Evolutionary conservation across 371 early-diverging fungal genomes (phyloP), one percentile per base, ranked within the genome.

Genomic region (Caulochytrium protostelioides): DNA sequence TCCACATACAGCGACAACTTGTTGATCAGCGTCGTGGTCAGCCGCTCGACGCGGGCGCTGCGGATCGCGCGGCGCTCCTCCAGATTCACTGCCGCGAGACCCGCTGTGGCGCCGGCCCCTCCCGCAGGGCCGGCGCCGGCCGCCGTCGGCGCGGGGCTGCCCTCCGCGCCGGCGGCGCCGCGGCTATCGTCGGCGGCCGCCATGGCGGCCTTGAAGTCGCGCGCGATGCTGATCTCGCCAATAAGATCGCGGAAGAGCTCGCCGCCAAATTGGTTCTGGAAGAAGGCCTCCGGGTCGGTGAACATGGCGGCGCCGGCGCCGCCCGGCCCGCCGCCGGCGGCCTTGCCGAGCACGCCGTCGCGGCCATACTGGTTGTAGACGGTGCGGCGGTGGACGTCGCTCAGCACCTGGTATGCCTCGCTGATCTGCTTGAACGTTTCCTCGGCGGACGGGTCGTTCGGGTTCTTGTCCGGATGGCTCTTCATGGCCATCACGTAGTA

Each of bases 391-490:
- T 74, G 66, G 7, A 84, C 81, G 48, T 92, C 90, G 3, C 76
- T 77, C 27, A 94, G 65, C 1, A 59, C 57, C 59, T 85, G 87
- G 49, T 94, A 90, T 7, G 90, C 94, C 53, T 89, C 86, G 6
- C 87, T 83, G 18, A 94, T 80, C 47, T 74, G 68, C 53, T 90
- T 85, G 49, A 91, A 89, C 74, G 70, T 79, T 32, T 81, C 81
- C 44, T 83, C 86, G 20, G 89, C 86, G 9, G 74, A 67, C 6
- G 82, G 70, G 42, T 74, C 72, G 39, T 57, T 54, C 1, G 65
- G 62, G 49, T 87, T 86, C 55, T 94, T 90, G 58, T 94, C 94
- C 10, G 85, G 97, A 54, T 97, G 97, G 49, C 68, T 87, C 55
- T 81, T 79, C 37, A 89, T 70, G 6, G 90, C 91, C 43, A 76